Base-by-base conservation (phyloP, 371 early-diverging fungal species). In the Apophysomyces ossiformis region DNA sequence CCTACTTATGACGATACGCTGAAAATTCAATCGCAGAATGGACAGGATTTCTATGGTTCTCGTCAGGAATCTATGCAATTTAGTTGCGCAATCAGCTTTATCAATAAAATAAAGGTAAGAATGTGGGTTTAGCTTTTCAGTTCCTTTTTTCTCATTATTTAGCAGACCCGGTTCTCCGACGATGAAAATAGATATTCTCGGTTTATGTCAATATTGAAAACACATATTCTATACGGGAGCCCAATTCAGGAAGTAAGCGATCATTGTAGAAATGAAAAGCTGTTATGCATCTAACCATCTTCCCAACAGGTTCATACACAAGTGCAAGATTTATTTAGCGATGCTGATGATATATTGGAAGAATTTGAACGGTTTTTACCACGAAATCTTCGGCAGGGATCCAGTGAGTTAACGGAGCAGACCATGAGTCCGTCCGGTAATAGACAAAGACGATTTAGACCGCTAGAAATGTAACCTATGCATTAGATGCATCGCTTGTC, bases 311-410 rank as follows among this genome's bases (percentile, higher is more conserved):
- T 98, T 5, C 96, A 95, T 71, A 85, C 88, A 0, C 92, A 96
- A 75, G 95, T 98, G 7, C 88, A 92, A 58, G 68, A 85, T 0
- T 70, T 98, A 43, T 96, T 98, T 71, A 81, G 88, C n/a, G 84
- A 81, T 11, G 91, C 93, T 0, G 87, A 90, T 0, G 97, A 98
- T 73, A 78, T 98, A 26, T 71, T 98, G 60, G 93, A 91, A 39
- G 98, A 98, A 77, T 98, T 98, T 72, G 94, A 94, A 75, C 95
- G 95, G 69, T 99, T 99, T 71, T 73, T 98, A 44, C 97, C 98
- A 1, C 43, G 35, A 57, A 44, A 37, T 56, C 13, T 37, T 37
- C 61, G 18, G 61, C 67, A 41, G 8, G 45, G 9, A 26, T 47
- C 43, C 13, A 60, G 61, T 36, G 43, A 45, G 21, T 21, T 61